These are phyloP conservation scores for Periconia digitata DNA, from an alignment of 2,329 filamentous ascomycete species.

Conservation along the genomic window DNA sequence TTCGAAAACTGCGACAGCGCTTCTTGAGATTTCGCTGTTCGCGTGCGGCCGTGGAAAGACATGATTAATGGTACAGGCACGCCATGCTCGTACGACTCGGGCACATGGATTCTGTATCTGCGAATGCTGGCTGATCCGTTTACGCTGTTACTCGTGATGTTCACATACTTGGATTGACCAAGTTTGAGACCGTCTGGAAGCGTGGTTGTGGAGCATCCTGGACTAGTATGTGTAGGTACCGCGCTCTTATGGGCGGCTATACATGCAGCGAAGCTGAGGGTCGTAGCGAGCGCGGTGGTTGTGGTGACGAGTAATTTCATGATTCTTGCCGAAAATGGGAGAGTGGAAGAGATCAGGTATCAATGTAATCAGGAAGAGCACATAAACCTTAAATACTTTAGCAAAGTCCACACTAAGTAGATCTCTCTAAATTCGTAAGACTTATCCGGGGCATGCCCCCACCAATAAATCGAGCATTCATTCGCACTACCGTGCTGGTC, in stretches of 20 bases:
- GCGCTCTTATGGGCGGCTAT: too few relatives aligned
- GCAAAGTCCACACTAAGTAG: too few relatives aligned
- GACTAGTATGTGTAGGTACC: not conserved
- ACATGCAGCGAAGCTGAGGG: not conserved
- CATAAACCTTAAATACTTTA: too few relatives aligned
- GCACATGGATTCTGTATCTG: conserved; percentile 43
- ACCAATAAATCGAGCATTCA: too few relatives aligned
- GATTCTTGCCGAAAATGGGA: too few relatives aligned
- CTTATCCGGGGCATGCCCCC: too few relatives aligned
- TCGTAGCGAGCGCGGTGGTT: not conserved
- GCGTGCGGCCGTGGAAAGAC: conserved; percentile 51
- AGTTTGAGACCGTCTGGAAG: conserved; percentile 19
- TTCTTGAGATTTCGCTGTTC: conserved; percentile 43
- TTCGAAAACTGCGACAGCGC: conserved; percentile 51
- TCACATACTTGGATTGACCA: conserved; percentile 25
- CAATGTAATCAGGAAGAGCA: too few relatives aligned
- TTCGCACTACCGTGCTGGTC: too few relatives aligned
- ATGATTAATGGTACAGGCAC: conserved; percentile 48
- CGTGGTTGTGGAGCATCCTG: conserved; percentile 14
- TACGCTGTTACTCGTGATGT: conserved; percentile 31
- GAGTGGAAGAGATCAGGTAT: too few relatives aligned
- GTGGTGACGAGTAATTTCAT: not conserved
- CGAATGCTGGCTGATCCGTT: conserved; percentile 20
- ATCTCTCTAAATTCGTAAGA: too few relatives aligned
- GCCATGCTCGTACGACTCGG: conserved; percentile 42